Base-by-base conservation (phyloP, 2,329 filamentous ascomycete genomes). In the Colletotrichum orchidophilum region DNA sequence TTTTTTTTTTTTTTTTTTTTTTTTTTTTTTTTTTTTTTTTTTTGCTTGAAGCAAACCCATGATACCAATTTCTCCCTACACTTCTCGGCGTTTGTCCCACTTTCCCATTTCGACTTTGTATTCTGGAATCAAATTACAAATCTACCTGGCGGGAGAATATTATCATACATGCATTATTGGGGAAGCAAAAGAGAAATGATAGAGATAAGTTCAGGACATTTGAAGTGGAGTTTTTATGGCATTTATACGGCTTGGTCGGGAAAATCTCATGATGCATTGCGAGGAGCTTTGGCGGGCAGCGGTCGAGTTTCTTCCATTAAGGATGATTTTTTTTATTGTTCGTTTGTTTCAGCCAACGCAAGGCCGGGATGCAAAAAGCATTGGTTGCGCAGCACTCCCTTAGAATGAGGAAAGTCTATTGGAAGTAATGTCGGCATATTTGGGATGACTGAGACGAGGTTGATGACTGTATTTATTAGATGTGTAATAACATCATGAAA, bases 211-310 rank as follows among this genome's bases (percentile, higher is more conserved):
- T 57, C 49, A 18, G 66, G 35, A 33, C 50, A 60, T 49, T 31
- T 35, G 8, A 65, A 53, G 35, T 65, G 70, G 70, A 72, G 70
- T 72, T 72, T 31, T 57, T 60, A 46, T 57, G 70, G 65, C 70
- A 68, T 70, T 73, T 73, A 72, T 69, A 72, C 58, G 54, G 62
- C 67, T 42, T 61, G 62, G 67, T 54, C 67, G 60, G 60, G 66
- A 72, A 70, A 72, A 61, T 64, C 21, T 72, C 46, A 70, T 61
- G 66, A 70, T 61, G 70, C 70, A 72, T 72, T 65, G 54, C 60
- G 31, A 60, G 70, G 70, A 70, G 70, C 70, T 60, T 35, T 70
- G 59, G 70, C 35, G 33, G 60, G 33, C 12, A 63, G 68, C 64
- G 64, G 64, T 66, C 3, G 5, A 11, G 63, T 62, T 39, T 61